Percentiles rank a stretch among this genome's conserved stretches.
Conservation (phyloP, 306 rosid species). For the Cicer chorassanicum region DNA sequence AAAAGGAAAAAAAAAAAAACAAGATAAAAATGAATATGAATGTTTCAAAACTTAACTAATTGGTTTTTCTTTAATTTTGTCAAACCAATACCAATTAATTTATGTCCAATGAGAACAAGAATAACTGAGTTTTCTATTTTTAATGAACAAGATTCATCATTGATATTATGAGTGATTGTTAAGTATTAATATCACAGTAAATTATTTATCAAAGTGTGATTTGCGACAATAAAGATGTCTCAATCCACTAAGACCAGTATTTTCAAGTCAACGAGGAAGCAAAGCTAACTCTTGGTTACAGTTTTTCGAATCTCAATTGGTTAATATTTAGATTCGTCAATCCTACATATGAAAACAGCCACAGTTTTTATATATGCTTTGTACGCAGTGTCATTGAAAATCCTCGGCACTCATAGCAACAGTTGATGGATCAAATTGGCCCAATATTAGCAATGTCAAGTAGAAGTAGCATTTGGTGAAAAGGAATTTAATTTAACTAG, state of each 20-base stretch:
- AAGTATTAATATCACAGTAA: too few species aligned
- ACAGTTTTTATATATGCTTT: neutral
- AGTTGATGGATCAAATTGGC: constrained; percentile 26
- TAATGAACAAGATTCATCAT: too few species aligned
- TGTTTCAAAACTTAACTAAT: too few species aligned
- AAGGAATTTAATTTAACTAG: neutral
- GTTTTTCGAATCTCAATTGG: neutral
- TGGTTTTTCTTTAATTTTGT: too few species aligned
- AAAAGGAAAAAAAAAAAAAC: too few species aligned
- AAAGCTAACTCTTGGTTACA: neutral
- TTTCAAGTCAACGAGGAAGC: constrained; percentile 5
- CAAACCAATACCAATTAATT: too few species aligned
- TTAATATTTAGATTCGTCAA: neutral
- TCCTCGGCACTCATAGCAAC: constrained; percentile 19
- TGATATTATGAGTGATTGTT: too few species aligned
- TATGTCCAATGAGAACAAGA: too few species aligned
- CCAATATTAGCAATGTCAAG: neutral
- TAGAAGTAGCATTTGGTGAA: neutral
- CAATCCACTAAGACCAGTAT: neutral
- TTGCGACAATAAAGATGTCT: neutral
- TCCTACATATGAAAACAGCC: neutral
- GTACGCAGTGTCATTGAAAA: neutral
- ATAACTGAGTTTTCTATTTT: too few species aligned
- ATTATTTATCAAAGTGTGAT: neutral
- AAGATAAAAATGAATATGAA: too few species aligned